Conservation (phyloP, 768 basidiomycete species). For the Phanerochaete carnosa region DNA sequence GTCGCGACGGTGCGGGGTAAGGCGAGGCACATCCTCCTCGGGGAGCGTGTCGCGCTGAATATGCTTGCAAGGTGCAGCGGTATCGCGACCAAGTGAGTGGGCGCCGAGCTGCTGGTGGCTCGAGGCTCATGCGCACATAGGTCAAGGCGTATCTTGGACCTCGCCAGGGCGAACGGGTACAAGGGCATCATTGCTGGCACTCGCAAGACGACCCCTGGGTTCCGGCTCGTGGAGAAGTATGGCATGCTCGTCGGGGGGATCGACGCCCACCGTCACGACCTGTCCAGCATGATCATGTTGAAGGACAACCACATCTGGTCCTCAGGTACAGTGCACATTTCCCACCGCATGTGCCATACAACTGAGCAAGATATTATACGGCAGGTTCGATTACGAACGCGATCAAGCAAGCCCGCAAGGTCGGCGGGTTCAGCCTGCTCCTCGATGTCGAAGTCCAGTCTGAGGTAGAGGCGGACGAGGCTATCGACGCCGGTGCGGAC, state of each 20-base stretch:
- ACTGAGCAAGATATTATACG: too few relatives aligned
- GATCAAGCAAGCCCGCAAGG: slow-evolving; percentile 78
- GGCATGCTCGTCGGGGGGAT: slow-evolving; percentile 98
- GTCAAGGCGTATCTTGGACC: slow-evolving; percentile 77
- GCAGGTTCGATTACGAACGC: slow-evolving; percentile 88
- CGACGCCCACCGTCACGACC: slow-evolving; percentile 91
- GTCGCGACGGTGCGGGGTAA: slow-evolving; percentile 91
- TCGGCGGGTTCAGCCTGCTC: slow-evolving; percentile 87
- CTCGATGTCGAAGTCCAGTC: slow-evolving; percentile 93
- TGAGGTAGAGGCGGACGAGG: slow-evolving; percentile 91
- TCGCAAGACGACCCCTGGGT: slow-evolving; percentile 95
- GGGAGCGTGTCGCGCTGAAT: slow-evolving; percentile 92
- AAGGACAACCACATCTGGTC: slow-evolving; percentile 99
- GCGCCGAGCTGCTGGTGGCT: neutral
- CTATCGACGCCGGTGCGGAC: slow-evolving; percentile 94
- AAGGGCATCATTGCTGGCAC: slow-evolving; percentile 91
- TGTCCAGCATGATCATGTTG: slow-evolving; percentile 99
- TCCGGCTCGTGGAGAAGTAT: slow-evolving; percentile 96
- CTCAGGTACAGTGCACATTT: slow-evolving; percentile 65
- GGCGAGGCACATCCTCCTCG: slow-evolving; percentile 82
- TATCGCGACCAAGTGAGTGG: slow-evolving; percentile 85
- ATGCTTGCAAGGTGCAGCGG: slow-evolving; percentile 93
- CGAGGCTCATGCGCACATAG: slow-evolving; percentile 36
- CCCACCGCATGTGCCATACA: slow-evolving; percentile 1
- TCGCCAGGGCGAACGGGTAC: slow-evolving; percentile 76